These are phyloP conservation scores for Picochlorum costavermella DNA, from an alignment of 139 green algal species.

Conservation along the genomic window DNA sequence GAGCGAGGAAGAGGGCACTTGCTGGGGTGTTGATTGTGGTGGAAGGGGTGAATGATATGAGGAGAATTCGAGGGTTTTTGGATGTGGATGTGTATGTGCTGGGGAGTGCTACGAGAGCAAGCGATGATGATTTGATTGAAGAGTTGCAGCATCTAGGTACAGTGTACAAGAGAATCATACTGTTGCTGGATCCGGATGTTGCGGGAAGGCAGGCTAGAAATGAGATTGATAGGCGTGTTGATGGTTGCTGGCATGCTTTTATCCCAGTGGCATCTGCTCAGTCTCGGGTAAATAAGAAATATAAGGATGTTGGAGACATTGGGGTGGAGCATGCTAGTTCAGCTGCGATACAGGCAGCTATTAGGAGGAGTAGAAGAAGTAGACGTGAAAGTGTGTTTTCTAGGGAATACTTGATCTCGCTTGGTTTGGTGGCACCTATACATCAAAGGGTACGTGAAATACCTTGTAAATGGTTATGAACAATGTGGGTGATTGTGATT, in stretches of 20 bases:
- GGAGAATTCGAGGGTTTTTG: constrained; percentile 6
- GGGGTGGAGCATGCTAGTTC: constrained; percentile 39
- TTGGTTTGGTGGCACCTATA: constrained; percentile 23
- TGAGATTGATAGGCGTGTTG: constrained; percentile 19
- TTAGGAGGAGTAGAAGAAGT: constrained; percentile 6
- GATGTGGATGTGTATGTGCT: constrained; percentile 11
- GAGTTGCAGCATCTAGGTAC: neutral
- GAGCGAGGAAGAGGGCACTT: neutral
- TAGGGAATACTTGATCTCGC: constrained; percentile 18
- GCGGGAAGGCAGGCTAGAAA: constrained; percentile 33
- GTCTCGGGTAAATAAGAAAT: constrained; percentile 1
- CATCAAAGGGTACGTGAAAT: constrained; percentile 10
- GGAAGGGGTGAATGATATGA: constrained; percentile 27
- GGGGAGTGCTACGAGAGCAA: constrained; percentile 7
- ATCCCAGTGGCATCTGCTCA: constrained; percentile 20
- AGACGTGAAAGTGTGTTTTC: constrained; percentile 12
- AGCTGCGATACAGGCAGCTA: constrained; percentile 11
- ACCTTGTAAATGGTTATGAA: neutral
- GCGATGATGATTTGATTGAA: neutral
- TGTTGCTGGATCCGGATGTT: constrained; percentile 41
- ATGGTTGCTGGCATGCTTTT: constrained; percentile 34
- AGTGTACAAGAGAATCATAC: constrained; percentile 12
- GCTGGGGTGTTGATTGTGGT: constrained; percentile 17
- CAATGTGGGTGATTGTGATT: neutral
- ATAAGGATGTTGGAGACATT: constrained; percentile 33